These are phyloP conservation scores for Yarrowia galli DNA, from an alignment of 1,139 yeast species.

Conservation along the genomic window DNA sequence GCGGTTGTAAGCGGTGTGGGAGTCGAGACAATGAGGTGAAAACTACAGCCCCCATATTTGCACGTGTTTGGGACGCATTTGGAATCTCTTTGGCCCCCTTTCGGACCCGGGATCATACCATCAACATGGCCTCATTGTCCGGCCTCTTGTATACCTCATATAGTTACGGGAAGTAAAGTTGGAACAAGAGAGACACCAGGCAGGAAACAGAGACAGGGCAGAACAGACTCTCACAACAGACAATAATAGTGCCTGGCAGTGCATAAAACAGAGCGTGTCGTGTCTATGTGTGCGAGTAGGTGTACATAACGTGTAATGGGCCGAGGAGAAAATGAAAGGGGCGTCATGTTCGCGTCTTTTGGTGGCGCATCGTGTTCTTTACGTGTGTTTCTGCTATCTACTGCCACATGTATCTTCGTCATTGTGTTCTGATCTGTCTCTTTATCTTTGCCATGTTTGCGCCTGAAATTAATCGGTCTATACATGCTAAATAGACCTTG, in stretches of 20 bases:
- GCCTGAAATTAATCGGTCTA: conserved; percentile 11
- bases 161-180: not conserved
- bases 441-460: not conserved
- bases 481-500: conserved; percentile 32
- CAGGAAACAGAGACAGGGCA: too few species aligned
- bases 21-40: too few species aligned
- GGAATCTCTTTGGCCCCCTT: not conserved
- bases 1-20: not conserved
- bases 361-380: not conserved
- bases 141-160: not conserved
- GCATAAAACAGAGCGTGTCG: conserved; percentile 27
- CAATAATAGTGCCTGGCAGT: conserved; percentile 17
- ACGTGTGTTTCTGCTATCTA: not conserved
- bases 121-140: not conserved
- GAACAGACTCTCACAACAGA: not conserved
- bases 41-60: not conserved
- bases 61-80: not conserved
- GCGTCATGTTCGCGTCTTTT: not conserved
- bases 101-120: not conserved
- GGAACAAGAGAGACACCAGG: not conserved
- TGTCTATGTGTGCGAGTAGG: too few species aligned
- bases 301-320: conserved; percentile 1
- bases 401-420: not conserved
- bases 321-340: not conserved
- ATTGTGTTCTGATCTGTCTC: not conserved